Conservation (phyloP, 495 filamentous ascomycete genomes). For the Neurospora sp. region DNA sequence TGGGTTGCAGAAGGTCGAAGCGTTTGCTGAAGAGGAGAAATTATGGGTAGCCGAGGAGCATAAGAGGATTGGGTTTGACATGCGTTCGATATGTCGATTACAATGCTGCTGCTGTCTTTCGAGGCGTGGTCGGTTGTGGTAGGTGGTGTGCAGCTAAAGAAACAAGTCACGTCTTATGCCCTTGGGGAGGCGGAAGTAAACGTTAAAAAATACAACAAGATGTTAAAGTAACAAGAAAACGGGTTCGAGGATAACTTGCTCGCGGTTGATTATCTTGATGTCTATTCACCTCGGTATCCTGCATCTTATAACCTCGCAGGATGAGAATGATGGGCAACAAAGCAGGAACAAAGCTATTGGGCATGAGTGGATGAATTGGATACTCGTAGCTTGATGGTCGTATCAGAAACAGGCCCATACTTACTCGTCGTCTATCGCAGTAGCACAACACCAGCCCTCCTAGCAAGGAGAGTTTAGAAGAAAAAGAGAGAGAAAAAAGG, state of each 20-base stretch:
- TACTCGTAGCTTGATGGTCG: neutral
- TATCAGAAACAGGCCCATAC: neutral
- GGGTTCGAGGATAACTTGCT: neutral
- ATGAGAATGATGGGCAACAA: neutral
- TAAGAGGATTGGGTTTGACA: neutral
- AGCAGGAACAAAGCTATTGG: neutral
- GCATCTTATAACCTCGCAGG: neutral
- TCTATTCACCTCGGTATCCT: neutral
- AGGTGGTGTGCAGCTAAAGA: neutral
- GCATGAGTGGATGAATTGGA: neutral
- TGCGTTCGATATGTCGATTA: neutral
- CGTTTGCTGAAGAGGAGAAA: neutral
- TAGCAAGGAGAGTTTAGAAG: neutral
- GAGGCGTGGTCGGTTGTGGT: neutral
- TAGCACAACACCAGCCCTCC: neutral
- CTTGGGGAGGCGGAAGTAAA: too few relatives aligned
- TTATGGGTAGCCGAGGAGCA: neutral
- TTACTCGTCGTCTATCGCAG: neutral
- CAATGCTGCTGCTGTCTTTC: neutral
- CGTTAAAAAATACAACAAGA: too few relatives aligned
- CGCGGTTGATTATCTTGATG: neutral
- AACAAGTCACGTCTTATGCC: neutral
- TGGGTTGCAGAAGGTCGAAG: neutral
- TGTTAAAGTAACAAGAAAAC: neutral
- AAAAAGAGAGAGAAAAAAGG: neutral